Evolutionary conservation across 108 stramenopile genomes (phyloP).

Genomic region (Parmales sp.): DNA sequence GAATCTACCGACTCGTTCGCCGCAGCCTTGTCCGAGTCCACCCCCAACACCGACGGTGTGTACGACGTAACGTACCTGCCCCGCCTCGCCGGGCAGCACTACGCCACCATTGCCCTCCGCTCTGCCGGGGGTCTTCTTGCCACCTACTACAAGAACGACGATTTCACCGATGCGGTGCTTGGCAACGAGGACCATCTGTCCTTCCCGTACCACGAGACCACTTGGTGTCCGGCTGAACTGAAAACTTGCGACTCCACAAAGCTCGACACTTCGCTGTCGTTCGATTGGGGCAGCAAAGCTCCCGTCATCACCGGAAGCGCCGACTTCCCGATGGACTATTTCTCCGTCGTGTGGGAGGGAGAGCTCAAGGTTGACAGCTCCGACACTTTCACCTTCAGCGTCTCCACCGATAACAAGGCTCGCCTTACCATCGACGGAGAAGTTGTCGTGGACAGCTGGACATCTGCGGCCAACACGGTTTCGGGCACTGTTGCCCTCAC

Average conservation of each 20-base stretch:
- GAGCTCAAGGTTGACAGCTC: constrained; percentile 30
- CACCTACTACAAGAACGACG: constrained; percentile 46
- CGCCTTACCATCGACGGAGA: constrained; percentile 33
- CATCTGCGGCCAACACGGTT: neutral
- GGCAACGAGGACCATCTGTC: constrained; percentile 34
- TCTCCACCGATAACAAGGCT: constrained; percentile 30
- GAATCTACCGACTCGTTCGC: constrained; percentile 10
- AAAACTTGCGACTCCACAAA: constrained; percentile 49
- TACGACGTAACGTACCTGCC: constrained; percentile 47
- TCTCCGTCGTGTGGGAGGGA: constrained; percentile 55
- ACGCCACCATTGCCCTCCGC: constrained; percentile 30
- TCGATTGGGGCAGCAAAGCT: constrained; percentile 47
- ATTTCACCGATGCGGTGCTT: constrained; percentile 53
- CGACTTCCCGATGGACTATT: constrained; percentile 57
- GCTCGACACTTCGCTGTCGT: constrained; percentile 40
- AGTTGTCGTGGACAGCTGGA: constrained; percentile 34
- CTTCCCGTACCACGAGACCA: constrained; percentile 28
- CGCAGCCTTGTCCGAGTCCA: constrained; percentile 5
- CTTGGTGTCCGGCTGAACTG: constrained; percentile 29
- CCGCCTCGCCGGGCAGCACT: constrained; percentile 46
- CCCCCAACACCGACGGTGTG: constrained; percentile 43
- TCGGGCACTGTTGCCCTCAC: constrained; percentile 14
- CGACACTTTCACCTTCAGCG: constrained; percentile 33
- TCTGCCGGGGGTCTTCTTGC: constrained; percentile 55
- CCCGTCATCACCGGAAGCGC: constrained; percentile 23